phyloP scores from a whole-genome alignment of 1,284 basidiomycete genomes.

The Microbotryum silenes-acaulis region DNA sequence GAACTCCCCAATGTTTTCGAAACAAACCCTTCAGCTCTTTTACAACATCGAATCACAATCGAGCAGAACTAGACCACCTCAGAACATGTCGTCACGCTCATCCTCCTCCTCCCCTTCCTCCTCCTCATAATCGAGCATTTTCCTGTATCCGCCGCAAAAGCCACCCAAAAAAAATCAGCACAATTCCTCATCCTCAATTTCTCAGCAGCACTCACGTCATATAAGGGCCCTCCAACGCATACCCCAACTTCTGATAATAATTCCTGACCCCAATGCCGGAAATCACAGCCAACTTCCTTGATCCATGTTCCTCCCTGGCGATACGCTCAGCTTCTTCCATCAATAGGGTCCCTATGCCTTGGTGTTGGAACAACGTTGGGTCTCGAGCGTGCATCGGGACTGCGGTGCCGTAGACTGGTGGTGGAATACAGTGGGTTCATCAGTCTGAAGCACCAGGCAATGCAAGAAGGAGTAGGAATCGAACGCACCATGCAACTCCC shows the following conservation, averaged over 20 bases:
- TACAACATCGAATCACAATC: no score
- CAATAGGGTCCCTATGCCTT: constrained; percentile 92
- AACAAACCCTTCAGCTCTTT: no score
- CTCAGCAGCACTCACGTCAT: constrained; percentile 49
- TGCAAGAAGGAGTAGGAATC: not conserved
- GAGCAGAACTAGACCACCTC: no score
- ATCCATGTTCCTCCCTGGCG: constrained; percentile 95
- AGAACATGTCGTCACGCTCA: no score
- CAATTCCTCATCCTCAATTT: no score
- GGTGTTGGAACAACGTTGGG: constrained; percentile 89
- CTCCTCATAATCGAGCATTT: no score
- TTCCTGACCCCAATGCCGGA: constrained; percentile 54
- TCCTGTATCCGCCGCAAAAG: no score
- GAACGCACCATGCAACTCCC: constrained; percentile 56
- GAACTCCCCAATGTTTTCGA: no score
- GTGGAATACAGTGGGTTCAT: not conserved
- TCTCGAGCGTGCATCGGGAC: constrained; percentile 95
- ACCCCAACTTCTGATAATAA: constrained; percentile 66
- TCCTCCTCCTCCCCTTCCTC: no score
- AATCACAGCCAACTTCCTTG: constrained; percentile 88
- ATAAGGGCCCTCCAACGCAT: constrained; percentile 91
- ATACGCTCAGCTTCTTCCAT: constrained; percentile 99
- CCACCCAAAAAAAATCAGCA: no score
- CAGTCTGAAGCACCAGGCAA: not conserved
- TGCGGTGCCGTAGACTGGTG: constrained; percentile 92